Conservation (phyloP, 1,284 basidiomycete species). For the Cryptococcus maquisensis region DNA sequence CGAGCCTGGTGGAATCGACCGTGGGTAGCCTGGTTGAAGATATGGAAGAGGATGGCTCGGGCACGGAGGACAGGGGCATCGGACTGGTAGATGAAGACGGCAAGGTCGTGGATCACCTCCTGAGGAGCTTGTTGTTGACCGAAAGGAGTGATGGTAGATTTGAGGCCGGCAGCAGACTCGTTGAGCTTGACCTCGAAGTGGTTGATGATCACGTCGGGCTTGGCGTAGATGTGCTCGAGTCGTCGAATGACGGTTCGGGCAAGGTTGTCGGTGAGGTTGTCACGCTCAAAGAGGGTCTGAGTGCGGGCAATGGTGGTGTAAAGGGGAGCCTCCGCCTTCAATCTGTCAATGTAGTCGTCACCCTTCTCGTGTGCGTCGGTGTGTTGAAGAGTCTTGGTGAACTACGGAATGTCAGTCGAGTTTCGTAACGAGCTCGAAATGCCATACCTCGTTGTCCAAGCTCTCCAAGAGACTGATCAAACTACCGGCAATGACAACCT, state of each 20-base stretch:
- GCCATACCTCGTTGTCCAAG: conserved; percentile 76
- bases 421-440: too few relatives aligned
- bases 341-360: conserved; percentile 92
- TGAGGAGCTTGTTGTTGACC: conserved; percentile 58
- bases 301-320: conserved; percentile 91
- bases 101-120: conserved; percentile 76
- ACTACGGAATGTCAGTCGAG: conserved; percentile 46
- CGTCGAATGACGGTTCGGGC: conserved; percentile 89
- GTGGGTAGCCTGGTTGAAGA: conserved; percentile 94
- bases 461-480: conserved; percentile 94
- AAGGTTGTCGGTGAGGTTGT: conserved; percentile 69
- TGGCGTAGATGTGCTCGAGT: conserved; percentile 96
- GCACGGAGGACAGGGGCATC: conserved; percentile 87
- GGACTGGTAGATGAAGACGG: conserved; percentile 89
- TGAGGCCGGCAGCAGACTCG: conserved; percentile 55
- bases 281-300: conserved; percentile 84
- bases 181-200: conserved; percentile 72
- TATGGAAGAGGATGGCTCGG: conserved; percentile 94
- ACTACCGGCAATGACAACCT: conserved; percentile 68
- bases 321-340: conserved; percentile 91
- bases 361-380: conserved; percentile 87
- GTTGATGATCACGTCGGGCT: conserved; percentile 91
- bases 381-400: conserved; percentile 95
- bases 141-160: conserved; percentile 57
- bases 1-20: conserved; percentile 96